Conservation (phyloP, 2,329 filamentous ascomycete genomes). For the Scolecobasidium constrictum region DNA sequence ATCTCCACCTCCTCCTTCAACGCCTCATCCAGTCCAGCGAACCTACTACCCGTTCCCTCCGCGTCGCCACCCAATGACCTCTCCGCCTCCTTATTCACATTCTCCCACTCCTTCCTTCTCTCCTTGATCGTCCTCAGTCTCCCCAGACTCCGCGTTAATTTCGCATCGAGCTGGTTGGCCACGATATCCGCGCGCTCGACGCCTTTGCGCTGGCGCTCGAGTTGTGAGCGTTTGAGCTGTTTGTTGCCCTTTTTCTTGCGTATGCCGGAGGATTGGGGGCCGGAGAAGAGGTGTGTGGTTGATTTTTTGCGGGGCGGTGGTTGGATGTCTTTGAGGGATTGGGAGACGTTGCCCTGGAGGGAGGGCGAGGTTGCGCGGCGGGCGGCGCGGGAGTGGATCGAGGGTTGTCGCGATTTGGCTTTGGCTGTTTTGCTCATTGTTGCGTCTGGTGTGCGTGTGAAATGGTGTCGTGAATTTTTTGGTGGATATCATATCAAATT, state of each 20-base stretch:
- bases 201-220: slow-evolving; percentile 41
- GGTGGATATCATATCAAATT: too few relatives aligned
- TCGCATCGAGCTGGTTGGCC: slow-evolving; percentile 44
- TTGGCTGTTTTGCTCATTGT: not conserved
- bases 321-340: slow-evolving; percentile 45
- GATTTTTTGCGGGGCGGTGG: slow-evolving; percentile 14
- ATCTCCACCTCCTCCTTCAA: too few relatives aligned
- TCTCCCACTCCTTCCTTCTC: slow-evolving; percentile 31
- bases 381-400: slow-evolving; percentile 63
- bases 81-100: slow-evolving; percentile 20
- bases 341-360: slow-evolving; percentile 51
- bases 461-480: slow-evolving; percentile 24
- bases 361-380: slow-evolving; percentile 60
- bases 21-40: slow-evolving; percentile 1
- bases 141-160: slow-evolving; percentile 40
- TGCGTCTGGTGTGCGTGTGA: too few relatives aligned
- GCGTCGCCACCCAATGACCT: slow-evolving; percentile 1
- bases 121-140: slow-evolving; percentile 38
- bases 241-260: slow-evolving; percentile 54
- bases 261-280: slow-evolving; percentile 59
- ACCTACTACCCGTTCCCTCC: not conserved
- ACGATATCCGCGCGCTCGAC: slow-evolving; percentile 45
- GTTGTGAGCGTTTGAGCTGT: slow-evolving; percentile 40
- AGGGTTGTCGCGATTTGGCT: slow-evolving; percentile 25
- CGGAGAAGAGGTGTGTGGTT: slow-evolving; percentile 38